Evolutionary conservation across 2,329 filamentous ascomycete species (phyloP), one percentile per base, ranked within the genome.

Genomic region (Trichoderma polysporum): DNA sequence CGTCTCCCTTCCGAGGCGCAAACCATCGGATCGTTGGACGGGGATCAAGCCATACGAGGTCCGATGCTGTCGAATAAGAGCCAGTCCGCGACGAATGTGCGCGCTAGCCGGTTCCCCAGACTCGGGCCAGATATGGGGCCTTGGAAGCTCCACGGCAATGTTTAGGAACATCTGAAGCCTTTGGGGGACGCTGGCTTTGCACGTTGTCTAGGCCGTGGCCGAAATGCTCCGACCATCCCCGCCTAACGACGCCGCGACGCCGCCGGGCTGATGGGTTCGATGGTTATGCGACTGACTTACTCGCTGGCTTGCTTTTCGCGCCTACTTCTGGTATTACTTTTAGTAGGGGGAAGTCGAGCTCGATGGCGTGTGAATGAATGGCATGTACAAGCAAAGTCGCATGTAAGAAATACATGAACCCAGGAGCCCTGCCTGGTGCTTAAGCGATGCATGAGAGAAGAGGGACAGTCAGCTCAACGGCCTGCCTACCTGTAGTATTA

Each of bases 181-280:
- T 45, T 45, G 19, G 31, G 41, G 19, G 52, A 57, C 58, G 35
- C 54, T 41, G 52, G 66, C 19, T 17, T 52, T 50, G 70, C 72
- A 74, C 71, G 72, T 74, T 74, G 68, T 68, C 58, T 53, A 67
- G 58, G 54, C 54, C 69, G 56, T 73, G 72, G 73, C 71, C 72
- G 71, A 70, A 65, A 71, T 66, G 70, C 68, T 66, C 73, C 69
- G 69, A 71, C 67, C 22, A 58, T 54, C 66, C 56, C 59, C 63
- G 47, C 39, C 45, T 25, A 35, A 15, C n/a, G 56, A 52, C 27
- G 35, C 22, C 37, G 49, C 58, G 58, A 27, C 17, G 45, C 29
- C 22, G 33, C 50, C 25, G 49, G 25, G 50, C 27, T 53, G 50
- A 53, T 53, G 3, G 50, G 8, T 31, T n/a, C 27, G 22, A 27